Evolutionary conservation across 768 basidiomycete species (phyloP).

Genomic region (Trametes maxima): DNA sequence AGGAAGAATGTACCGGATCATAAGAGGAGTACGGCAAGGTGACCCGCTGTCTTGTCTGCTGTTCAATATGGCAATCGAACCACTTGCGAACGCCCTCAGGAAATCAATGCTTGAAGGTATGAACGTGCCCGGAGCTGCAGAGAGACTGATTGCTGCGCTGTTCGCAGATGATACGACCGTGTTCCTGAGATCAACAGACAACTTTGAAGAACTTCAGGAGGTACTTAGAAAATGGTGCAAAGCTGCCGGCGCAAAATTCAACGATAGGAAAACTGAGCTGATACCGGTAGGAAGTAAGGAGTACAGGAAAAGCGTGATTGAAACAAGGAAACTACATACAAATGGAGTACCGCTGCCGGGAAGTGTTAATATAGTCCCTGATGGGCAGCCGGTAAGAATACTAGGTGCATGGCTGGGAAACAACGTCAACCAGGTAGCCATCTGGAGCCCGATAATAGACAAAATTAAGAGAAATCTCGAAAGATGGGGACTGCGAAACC

Average conservation of each 20-base stretch:
- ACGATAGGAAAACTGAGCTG: constrained; percentile 42
- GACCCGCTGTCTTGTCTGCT: constrained; percentile 39
- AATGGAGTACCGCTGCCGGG: not conserved
- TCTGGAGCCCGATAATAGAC: not conserved
- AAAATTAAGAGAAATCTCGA: not conserved
- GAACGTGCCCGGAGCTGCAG: constrained; percentile 13
- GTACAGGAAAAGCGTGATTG: constrained; percentile 15
- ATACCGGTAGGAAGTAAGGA: constrained; percentile 36
- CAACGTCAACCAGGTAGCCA: not conserved
- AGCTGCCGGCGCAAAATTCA: constrained; percentile 45
- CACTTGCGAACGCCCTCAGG: constrained; percentile 28
- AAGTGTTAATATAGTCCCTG: not conserved
- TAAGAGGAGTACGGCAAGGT: constrained; percentile 41
- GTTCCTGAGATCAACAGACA: constrained; percentile 35
- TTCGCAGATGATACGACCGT: constrained; percentile 35
- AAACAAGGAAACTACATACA: not conserved
- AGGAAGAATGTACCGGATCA: constrained; percentile 30
- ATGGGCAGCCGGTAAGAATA: constrained; percentile 1
- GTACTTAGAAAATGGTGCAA: constrained; percentile 38
- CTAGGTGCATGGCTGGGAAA: constrained; percentile 29
- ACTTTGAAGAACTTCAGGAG: constrained; percentile 26
- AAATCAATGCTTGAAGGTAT: constrained; percentile 24
- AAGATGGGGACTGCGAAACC: constrained; percentile 2
- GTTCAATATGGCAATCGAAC: constrained; percentile 37
- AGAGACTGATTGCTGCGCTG: constrained; percentile 23